Base-by-base conservation (phyloP, 73 alveolate genomes). In the Blepharisma japonicum region DNA sequence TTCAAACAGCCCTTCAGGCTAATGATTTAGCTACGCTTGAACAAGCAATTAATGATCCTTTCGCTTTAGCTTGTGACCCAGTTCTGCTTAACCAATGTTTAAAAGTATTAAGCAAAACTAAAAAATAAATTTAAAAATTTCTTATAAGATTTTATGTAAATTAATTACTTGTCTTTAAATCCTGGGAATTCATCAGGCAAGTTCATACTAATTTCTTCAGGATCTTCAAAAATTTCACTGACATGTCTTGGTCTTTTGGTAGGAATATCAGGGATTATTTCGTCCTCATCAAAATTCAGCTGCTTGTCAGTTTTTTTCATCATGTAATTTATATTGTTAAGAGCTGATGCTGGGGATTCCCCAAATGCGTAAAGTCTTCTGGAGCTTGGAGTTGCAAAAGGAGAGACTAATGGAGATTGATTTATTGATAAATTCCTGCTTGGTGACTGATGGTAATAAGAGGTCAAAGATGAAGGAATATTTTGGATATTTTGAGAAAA, bases 361-460 rank as follows among this genome's bases (percentile, higher is more conserved):
- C 74, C 74, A 61, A 61, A 61, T 8, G 74, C 74, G 23, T 61
- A 61, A 61, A 61, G 38, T 61, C 74, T 61, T 61, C 23, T 61
- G 23, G 47, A 14, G 14, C 74, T 61, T 18, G 74, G 74, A 14
- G 74, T 61, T 9, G 74, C 74, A 61, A 14, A 61, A 20, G 74
- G 74, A 14, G 74, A 61, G 18, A n/a, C 18, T 2, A 25, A 14
- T 18, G 74, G 74, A 20, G 49, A 18, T 8, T 25, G 14, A 2
- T 14, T 8, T 9, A 25, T 9, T 8, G 14, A 20, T 61, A n/a
- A 14, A 61, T n/a, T 20, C 2, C 23, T 39, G 23, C 47, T 61
- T 61, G 74, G 74, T 1, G 74, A 61, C 2, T 61, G 42, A 32
- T 32, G 42, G 42, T 32, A 32, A 61, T 61, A 18, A 86, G 86